A percentile compares a stretch with the other conserved stretches of the same genome.
Conservation (phyloP, 2,329 filamentous ascomycete genomes). For the Ophiostoma fasciatum region DNA sequence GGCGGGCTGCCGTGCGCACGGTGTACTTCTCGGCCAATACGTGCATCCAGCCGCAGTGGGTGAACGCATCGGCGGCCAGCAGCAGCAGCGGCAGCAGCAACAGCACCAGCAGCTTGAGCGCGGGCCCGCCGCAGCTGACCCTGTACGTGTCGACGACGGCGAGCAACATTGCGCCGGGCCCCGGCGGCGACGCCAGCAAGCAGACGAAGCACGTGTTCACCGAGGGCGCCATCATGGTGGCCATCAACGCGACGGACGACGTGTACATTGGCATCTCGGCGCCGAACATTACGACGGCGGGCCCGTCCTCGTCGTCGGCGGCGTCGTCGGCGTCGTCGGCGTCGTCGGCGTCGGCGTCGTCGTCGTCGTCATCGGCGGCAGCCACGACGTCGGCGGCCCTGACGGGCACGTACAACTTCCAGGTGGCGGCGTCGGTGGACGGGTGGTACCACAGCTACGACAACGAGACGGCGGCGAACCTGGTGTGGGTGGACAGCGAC, state of each 20-base stretch:
- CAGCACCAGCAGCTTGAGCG: no score
- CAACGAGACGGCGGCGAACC: slow-evolving; percentile 33
- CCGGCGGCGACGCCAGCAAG: slow-evolving; percentile 28
- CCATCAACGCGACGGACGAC: slow-evolving; percentile 44
- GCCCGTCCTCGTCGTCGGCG: no score
- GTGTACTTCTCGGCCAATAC: slow-evolving; percentile 80
- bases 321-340: no score
- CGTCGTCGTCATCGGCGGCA: no score
- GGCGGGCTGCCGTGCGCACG: slow-evolving; percentile 21
- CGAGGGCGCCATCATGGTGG: slow-evolving; percentile 55
- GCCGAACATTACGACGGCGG: slow-evolving; percentile 43
- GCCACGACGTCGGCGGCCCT: slow-evolving; percentile 42
- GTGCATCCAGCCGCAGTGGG: slow-evolving; percentile 57
- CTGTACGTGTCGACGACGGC: slow-evolving; percentile 59
- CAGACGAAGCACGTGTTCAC: slow-evolving; percentile 38
- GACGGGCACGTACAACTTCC: slow-evolving; percentile 57
- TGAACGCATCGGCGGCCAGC: slow-evolving; percentile 26
- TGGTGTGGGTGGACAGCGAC: slow-evolving; percentile 78
- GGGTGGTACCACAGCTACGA: slow-evolving; percentile 57
- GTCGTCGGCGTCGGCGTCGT: no score
- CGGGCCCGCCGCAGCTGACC: slow-evolving; percentile 63
- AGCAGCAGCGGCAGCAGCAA: background rate
- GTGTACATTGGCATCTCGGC: slow-evolving; percentile 68
- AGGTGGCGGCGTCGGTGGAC: slow-evolving; percentile 73
- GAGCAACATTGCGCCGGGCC: slow-evolving; percentile 51